Evolutionary conservation across 495 filamentous ascomycete genomes (phyloP).

Genomic region (Hyaloscypha finlandica): DNA sequence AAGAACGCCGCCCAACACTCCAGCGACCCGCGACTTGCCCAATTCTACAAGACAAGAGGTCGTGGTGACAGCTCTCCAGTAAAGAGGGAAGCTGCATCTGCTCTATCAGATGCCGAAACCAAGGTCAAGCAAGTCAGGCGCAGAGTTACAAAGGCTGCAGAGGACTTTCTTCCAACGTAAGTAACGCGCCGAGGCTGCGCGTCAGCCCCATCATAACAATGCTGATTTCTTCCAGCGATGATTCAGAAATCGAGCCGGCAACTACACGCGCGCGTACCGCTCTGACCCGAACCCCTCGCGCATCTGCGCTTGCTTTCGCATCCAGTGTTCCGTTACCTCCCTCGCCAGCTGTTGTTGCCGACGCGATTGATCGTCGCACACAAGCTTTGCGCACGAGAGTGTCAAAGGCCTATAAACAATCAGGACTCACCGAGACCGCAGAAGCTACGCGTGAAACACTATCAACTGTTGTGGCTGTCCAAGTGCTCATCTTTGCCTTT

Average conservation of each 20-base stretch:
- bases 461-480: constrained; percentile 65
- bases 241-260: constrained; percentile 38
- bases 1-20: constrained; percentile 62
- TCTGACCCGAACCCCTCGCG: constrained; percentile 58
- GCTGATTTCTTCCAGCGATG: constrained; percentile 35
- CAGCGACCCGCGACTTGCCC: constrained; percentile 62
- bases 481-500: constrained; percentile 62
- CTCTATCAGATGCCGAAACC: constrained; percentile 35
- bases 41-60: constrained; percentile 69
- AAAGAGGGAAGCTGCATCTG: constrained; percentile 64
- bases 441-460: constrained; percentile 65
- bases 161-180: constrained; percentile 41
- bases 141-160: constrained; percentile 48
- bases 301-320: constrained; percentile 47
- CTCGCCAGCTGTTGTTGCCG: constrained; percentile 81
- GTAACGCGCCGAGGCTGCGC: constrained; percentile 18
- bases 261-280: constrained; percentile 41
- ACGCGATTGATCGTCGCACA: constrained; percentile 76
- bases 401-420: constrained; percentile 48
- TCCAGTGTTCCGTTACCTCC: constrained; percentile 68
- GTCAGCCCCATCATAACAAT: constrained; percentile 6
- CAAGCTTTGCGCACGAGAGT: constrained; percentile 59
- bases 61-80: constrained; percentile 61
- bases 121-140: constrained; percentile 44
- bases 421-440: constrained; percentile 54